These are phyloP conservation scores for Musa troglodytarum DNA, from an alignment of 176 grass and related monocot genomes.

Conservation along the genomic window DNA sequence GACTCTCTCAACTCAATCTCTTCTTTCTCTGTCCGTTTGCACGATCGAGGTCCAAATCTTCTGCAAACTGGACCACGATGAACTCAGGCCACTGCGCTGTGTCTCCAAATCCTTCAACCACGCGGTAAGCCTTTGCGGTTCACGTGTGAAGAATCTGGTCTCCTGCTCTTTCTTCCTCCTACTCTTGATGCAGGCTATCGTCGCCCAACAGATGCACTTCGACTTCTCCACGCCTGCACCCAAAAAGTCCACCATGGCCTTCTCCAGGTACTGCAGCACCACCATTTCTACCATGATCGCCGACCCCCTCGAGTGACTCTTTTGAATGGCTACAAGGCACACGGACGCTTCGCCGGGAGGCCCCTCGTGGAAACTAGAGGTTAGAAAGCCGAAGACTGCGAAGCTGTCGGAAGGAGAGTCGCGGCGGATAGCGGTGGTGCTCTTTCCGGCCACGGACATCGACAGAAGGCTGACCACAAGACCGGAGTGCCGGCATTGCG, in stretches of 20 bases:
- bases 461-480: too few species aligned
- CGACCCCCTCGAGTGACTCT: too few species aligned
- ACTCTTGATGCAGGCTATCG: not conserved
- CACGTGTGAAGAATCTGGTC: not conserved
- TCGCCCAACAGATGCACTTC: not conserved
- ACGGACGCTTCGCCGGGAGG: too few species aligned
- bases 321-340: too few species aligned
- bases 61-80: constrained; percentile 18
- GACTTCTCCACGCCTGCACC: not conserved
- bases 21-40: not conserved
- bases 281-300: too few species aligned
- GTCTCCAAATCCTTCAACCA: constrained; percentile 8
- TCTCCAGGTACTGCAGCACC: not conserved
- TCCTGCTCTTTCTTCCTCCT: not conserved
- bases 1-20: not conserved
- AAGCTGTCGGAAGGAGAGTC: too few species aligned
- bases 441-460: too few species aligned
- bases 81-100: constrained; percentile 3
- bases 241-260: not conserved
- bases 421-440: too few species aligned
- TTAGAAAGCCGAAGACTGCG: too few species aligned
- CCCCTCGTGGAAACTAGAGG: too few species aligned
- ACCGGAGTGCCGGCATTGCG: too few species aligned
- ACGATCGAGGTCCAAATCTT: not conserved
- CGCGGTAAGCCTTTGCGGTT: not conserved